These are phyloP conservation scores for Leccinum ambiguum DNA, from an alignment of 1,284 basidiomycete species.

Conservation along the genomic window DNA sequence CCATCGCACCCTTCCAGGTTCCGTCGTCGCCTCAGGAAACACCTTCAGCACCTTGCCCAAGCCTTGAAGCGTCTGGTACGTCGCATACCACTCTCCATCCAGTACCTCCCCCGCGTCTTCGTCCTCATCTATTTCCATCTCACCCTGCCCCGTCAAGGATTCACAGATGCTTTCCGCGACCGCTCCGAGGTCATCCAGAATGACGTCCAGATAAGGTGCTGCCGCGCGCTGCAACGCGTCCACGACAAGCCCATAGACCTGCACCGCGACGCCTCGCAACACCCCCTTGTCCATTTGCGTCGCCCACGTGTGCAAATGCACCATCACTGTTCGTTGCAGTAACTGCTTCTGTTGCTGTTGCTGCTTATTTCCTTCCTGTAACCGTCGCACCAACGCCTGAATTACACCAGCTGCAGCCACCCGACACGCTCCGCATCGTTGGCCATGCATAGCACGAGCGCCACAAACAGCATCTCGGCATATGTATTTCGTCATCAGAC, in stretches of 20 bases:
- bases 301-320: conserved; percentile 84
- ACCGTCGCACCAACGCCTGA: conserved; percentile 68
- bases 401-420: conserved; percentile 86
- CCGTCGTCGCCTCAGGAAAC: conserved; percentile 45
- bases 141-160: conserved; percentile 31
- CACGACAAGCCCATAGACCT: conserved; percentile 80
- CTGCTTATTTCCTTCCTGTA: conserved; percentile 64
- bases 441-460: conserved; percentile 89
- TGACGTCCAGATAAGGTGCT: conserved; percentile 45
- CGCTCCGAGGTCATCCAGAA: conserved; percentile 60
- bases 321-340: conserved; percentile 42
- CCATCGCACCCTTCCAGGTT: conserved; percentile 56
- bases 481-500: conserved; percentile 65
- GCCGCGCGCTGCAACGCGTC: conserved; percentile 55
- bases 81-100: conserved; percentile 72
- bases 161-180: conserved; percentile 52
- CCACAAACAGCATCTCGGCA: conserved; percentile 89
- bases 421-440: conserved; percentile 95
- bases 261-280: conserved; percentile 72
- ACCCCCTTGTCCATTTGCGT: conserved; percentile 58
- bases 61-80: conserved; percentile 79
- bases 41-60: conserved; percentile 65
- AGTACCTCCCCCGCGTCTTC: conserved; percentile 34
- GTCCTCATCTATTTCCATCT: conserved; percentile 38
- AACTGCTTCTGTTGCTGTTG: conserved; percentile 32